Evolutionary conservation across 768 basidiomycete species (phyloP), one percentile per base, ranked within the genome.

Genomic region (Aureoboletus auriporus): DNA sequence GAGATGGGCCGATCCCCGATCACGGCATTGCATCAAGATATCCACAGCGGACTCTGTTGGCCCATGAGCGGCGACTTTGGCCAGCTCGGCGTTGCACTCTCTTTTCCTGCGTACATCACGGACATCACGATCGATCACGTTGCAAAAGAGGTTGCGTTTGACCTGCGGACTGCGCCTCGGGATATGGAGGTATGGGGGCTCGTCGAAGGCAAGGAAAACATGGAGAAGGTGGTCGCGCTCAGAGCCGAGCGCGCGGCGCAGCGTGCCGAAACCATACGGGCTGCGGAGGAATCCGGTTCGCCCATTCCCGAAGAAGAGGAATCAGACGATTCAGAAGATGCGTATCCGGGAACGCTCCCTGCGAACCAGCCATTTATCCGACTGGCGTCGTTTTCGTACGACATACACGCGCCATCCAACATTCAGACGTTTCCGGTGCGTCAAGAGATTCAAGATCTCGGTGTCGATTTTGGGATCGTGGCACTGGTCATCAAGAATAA

Each of bases 121-220:
- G 82, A 83, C 55, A 70, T 99, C 43, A 92, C 91, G 9, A 77
- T 90, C 17, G 95, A 98, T 61, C 95, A 99, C 64, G 82, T 92
- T 11, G 75, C 93, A 17, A 75, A 71, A 51, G 93, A 95, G 54
- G 73, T 93, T 36, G 87, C 92, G 6, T 80, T 82, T 61, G 90
- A 94, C 57, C 74, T 89, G 68, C 74, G 82, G 34, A 83, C 83
- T 35, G 91, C 92, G 2, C 95, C 95, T 37, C 73, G 79, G 50
- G 74, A 85, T 37, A 89, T 97, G 81, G 91, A 96, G 57, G 79
- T 95, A 5, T 95, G 93, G 93, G 93, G 83, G 0, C 66, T 93
- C 55, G 78, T 95, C 30, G 93, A 96, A 54, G 89, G 88, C 9
- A 51, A 60, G 43, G 86, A 89, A 4, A 89, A 93, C 55, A 46